Percentiles rank a stretch among this genome's conserved stretches.
Conservation (phyloP, 2,329 filamentous ascomycete genomes). For the Beauveria sp. region DNA sequence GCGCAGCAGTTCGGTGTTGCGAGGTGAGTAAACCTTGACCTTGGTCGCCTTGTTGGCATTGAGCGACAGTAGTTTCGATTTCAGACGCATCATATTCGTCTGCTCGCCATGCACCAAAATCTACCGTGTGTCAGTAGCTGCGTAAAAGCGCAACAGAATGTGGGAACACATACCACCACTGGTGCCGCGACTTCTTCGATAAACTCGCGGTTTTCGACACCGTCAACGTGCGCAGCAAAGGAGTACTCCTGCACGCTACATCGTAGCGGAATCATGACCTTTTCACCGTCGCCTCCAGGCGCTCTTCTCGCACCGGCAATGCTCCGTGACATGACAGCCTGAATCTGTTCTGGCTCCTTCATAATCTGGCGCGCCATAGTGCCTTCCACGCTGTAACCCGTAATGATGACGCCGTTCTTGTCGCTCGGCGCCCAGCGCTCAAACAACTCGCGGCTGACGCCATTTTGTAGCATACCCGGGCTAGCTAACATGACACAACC, state of each 20-base stretch:
- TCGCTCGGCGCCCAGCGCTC: constrained; percentile 95
- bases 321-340: constrained; percentile 79
- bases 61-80: constrained; percentile 88
- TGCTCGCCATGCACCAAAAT: constrained; percentile 96
- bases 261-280: constrained; percentile 82
- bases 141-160: not conserved
- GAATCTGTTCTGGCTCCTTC: constrained; percentile 90
- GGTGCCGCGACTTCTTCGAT: constrained; percentile 90
- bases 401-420: constrained; percentile 97
- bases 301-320: constrained; percentile 53
- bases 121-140: constrained; percentile 23
- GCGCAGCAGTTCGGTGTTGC: constrained; percentile 88
- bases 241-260: constrained; percentile 93
- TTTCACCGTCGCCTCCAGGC: constrained; percentile 68
- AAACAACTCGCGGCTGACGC: constrained; percentile 83
- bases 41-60: constrained; percentile 75
- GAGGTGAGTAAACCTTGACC: constrained; percentile 86
- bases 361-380: constrained; percentile 97
- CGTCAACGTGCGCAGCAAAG: constrained; percentile 95
- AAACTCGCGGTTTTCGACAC: constrained; percentile 90
- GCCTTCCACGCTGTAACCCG: constrained; percentile 95
- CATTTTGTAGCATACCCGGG: constrained; percentile 97
- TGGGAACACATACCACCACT: constrained; percentile 65
- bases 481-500: constrained; percentile 96
- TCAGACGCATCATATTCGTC: constrained; percentile 95